Conservation (phyloP, 768 basidiomycete species). For the Pisolithus albus region DNA sequence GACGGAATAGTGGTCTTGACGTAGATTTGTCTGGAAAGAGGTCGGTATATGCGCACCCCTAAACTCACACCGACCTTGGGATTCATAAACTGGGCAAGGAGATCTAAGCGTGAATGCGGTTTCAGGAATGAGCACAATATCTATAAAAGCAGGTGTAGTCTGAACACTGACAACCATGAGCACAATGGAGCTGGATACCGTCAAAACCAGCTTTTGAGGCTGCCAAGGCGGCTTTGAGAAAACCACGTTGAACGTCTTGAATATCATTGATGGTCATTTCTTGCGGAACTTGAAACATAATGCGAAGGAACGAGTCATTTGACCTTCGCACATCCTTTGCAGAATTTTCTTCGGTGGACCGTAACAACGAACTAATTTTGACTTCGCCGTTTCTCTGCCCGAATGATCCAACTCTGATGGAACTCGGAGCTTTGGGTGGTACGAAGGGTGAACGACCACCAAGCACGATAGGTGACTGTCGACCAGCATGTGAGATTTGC, state of each 20-base stretch:
- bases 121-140: neutral
- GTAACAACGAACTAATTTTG: neutral
- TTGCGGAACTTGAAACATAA: slow-evolving; percentile 57
- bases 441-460: slow-evolving; percentile 58
- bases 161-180: slow-evolving; percentile 69
- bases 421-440: slow-evolving; percentile 66
- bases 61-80: slow-evolving; percentile 43
- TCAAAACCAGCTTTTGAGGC: slow-evolving; percentile 73
- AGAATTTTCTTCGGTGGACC: neutral
- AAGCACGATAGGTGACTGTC: slow-evolving; percentile 72
- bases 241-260: slow-evolving; percentile 49
- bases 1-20: slow-evolving; percentile 55
- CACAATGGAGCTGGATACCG: slow-evolving; percentile 78
- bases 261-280: slow-evolving; percentile 59
- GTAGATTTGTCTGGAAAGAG: slow-evolving; percentile 38
- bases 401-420: slow-evolving; percentile 41
- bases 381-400: no score
- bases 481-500: slow-evolving; percentile 78
- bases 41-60: slow-evolving; percentile 13
- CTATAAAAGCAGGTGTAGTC: neutral
- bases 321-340: slow-evolving; percentile 4
- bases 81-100: slow-evolving; percentile 73
- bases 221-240: slow-evolving; percentile 59
- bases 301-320: slow-evolving; percentile 24
- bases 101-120: slow-evolving; percentile 37